Conservation (phyloP, 441 rosid species). For the Manihot esculenta region DNA sequence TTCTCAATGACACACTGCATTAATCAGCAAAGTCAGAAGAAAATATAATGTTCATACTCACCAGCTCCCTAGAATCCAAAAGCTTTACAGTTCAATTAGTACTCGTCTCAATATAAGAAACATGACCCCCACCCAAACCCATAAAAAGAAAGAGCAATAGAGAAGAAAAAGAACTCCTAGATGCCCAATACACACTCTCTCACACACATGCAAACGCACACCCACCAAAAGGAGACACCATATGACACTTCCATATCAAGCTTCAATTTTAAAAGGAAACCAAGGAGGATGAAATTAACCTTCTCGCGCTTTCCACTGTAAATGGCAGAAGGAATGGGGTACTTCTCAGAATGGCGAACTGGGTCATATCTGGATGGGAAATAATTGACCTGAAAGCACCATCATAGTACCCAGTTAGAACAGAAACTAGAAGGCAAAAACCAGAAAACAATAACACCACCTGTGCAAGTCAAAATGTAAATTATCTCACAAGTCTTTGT, state of each 20-base stretch:
- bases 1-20: constrained; percentile 72
- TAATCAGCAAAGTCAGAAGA: neutral
- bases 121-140: neutral
- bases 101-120: neutral
- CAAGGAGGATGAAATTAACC: constrained; percentile 38
- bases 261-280: neutral
- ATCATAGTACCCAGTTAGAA: constrained; percentile 25
- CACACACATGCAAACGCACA: neutral
- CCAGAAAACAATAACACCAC: neutral
- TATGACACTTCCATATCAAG: neutral
- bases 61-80: neutral
- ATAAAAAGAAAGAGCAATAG: neutral
- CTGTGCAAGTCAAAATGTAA: neutral
- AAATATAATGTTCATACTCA: too few species aligned
- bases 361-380: constrained; percentile 90
- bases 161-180: neutral
- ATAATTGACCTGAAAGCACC: constrained; percentile 67
- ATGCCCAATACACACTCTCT: neutral
- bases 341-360: constrained; percentile 66
- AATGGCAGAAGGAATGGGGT: constrained; percentile 49
- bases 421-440: neutral
- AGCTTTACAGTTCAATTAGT: neutral
- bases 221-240: neutral
- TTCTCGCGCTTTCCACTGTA: constrained; percentile 80
- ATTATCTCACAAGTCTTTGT: neutral